Conservation (phyloP, 2,329 filamentous ascomycete genomes). For the Hypoxylon sp. region DNA sequence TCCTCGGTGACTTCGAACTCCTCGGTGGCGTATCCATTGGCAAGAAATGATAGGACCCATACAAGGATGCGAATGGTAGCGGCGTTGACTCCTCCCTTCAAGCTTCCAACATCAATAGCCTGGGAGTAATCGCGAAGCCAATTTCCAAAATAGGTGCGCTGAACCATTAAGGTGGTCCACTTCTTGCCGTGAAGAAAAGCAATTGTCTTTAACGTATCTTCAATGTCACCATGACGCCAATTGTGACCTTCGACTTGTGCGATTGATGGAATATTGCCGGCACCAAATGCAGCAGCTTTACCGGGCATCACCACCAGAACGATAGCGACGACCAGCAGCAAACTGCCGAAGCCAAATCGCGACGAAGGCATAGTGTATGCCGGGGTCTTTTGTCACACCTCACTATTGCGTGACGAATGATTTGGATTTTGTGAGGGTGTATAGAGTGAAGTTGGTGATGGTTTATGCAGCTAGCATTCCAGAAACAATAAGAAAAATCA, state of each 20-base stretch:
- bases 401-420: slow-evolving; percentile 7
- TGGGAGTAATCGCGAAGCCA: slow-evolving; percentile 91
- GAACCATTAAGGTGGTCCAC: slow-evolving; percentile 84
- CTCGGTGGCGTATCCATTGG: slow-evolving; percentile 86
- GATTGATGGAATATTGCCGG: slow-evolving; percentile 78
- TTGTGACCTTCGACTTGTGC: slow-evolving; percentile 76
- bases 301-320: slow-evolving; percentile 71
- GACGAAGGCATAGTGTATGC: slow-evolving; percentile 63
- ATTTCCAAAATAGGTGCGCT: slow-evolving; percentile 87
- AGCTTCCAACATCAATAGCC: slow-evolving; percentile 83
- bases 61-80: slow-evolving; percentile 84
- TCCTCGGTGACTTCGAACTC: slow-evolving; percentile 89
- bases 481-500: slow-evolving; percentile 5
- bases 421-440: background rate
- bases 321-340: slow-evolving; percentile 68
- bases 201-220: slow-evolving; percentile 84
- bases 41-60: slow-evolving; percentile 85
- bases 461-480: slow-evolving; percentile 4
- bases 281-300: slow-evolving; percentile 74
- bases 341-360: slow-evolving; percentile 58
- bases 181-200: slow-evolving; percentile 85
- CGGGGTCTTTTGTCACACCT: slow-evolving; percentile 7
- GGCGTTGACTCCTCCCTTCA: slow-evolving; percentile 83
- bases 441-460: slow-evolving; percentile 10
- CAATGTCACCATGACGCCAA: slow-evolving; percentile 82